Base-by-base conservation (phyloP, 176 grass and related monocot species). In the Bolboschoenus planiculmis region DNA sequence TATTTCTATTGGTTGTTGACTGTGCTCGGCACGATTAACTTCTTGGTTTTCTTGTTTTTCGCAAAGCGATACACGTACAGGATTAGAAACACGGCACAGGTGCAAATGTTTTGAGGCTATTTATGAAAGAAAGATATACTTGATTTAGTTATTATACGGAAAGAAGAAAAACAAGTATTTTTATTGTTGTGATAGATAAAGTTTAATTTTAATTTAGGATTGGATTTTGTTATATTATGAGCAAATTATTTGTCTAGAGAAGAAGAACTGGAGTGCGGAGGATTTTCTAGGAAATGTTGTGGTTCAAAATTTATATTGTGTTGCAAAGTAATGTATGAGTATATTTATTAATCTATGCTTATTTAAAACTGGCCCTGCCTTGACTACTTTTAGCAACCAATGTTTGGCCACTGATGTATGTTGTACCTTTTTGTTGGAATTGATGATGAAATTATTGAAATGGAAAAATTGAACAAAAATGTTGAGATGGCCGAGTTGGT, bases 1-100 rank as follows among this genome's bases (percentile, higher is more conserved):
- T 97, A 87, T 68, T 66, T 97, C 16, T 97, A 97, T 74, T 97
- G 95, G 95, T 65, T 94, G 44, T 87, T 97, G 56, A 77, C 92
- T 23, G 83, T 85, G 85, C 86, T 97, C 47, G 94, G 92, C 82
- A 62, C 78, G 4, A 7, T 92, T 59, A 97, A 97, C 87, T 85
- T 97, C 61, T 85, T 84, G 80, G 83, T 59, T 27, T 97, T 94
- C 57, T 24, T 97, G 81, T 91, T 81, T 60, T 80, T 92, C 24
- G 90, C 95, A 75, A 90, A 54, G 61, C 47, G 78, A 0, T 97
- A 97, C 90, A 91, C 81, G 63, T 94, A 92, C 73, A 97, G 95
- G 43, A 57, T 86, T 70, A 80, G 60, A 54, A 29, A 68, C 18
- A 76, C 15, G 0, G 35, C 29, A 47, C 3, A 50, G 59, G 42